Conservation (phyloP, 306 rosid genomes). For the Gastrolobium bilobum region DNA sequence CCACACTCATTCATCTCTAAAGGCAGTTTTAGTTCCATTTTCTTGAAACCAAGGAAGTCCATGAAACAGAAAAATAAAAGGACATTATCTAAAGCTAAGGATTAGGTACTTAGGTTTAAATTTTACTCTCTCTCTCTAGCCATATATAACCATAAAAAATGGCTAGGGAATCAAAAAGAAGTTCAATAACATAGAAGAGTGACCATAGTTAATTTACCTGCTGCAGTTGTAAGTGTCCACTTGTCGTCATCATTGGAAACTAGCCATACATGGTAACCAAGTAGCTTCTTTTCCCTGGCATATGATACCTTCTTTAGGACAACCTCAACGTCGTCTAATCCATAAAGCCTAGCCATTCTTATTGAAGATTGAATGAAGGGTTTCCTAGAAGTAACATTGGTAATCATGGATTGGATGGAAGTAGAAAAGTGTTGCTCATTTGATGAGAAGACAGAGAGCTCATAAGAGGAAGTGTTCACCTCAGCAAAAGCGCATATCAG, state of each 20-base stretch:
- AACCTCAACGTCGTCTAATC: constrained; percentile 52
- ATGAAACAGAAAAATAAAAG: no score
- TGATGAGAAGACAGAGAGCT: constrained; percentile 22
- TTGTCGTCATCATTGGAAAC: constrained; percentile 40
- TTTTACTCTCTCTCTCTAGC: no score
- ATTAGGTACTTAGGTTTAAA: no score
- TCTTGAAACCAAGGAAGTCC: no score
- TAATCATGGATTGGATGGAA: constrained; percentile 31
- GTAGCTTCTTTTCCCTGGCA: constrained; percentile 46
- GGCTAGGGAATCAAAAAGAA: no score
- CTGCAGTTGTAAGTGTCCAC: constrained; percentile 42
- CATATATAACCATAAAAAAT: no score
- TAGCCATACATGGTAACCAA: constrained; percentile 45
- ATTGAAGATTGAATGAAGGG: constrained; percentile 55
- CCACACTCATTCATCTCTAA: no score
- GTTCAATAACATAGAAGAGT: no score
- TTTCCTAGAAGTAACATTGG: constrained; percentile 36
- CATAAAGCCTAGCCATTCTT: constrained; percentile 37
- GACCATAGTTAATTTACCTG: no score
- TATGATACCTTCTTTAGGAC: constrained; percentile 50
- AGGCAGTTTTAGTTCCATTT: no score
- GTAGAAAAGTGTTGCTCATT: background rate
- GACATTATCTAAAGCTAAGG: no score
- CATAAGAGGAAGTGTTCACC: constrained; percentile 46
- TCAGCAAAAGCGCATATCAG: constrained; percentile 46